phyloP scores from a whole-genome alignment of 1,284 basidiomycete genomes.

The Kalmanozyma brasiliensis region DNA sequence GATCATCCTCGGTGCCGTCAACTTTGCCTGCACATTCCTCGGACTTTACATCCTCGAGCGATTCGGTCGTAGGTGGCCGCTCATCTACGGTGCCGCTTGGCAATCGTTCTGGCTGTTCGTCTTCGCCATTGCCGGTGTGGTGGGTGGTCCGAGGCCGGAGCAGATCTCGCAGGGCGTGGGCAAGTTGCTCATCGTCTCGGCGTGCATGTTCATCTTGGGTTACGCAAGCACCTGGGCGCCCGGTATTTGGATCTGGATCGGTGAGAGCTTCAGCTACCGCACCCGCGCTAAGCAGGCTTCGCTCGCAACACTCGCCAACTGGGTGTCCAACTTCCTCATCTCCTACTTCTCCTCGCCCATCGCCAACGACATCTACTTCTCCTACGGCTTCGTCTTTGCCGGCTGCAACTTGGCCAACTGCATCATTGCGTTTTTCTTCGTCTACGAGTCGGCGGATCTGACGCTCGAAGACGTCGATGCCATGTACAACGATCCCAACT shows the following conservation, averaged over 20 bases:
- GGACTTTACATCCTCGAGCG: conserved; percentile 74
- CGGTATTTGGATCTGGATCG: conserved; percentile 65
- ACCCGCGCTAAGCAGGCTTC: conserved; percentile 81
- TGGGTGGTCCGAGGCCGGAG: conserved; percentile 71
- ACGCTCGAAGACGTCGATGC: conserved; percentile 78
- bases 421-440: conserved; percentile 78
- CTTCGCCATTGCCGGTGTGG: conserved; percentile 80
- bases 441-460: conserved; percentile 79
- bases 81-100: conserved; percentile 72
- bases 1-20: conserved; percentile 74
- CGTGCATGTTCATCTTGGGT: conserved; percentile 81
- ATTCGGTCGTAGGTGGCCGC: conserved; percentile 72
- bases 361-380: conserved; percentile 69
- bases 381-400: conserved; percentile 80
- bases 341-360: conserved; percentile 74
- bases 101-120: conserved; percentile 80
- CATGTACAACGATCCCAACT: conserved; percentile 79
- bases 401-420: conserved; percentile 72
- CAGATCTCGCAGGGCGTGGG: conserved; percentile 68
- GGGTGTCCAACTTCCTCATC: conserved; percentile 78
- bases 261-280: conserved; percentile 79
- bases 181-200: conserved; percentile 79
- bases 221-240: conserved; percentile 78
- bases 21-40: conserved; percentile 73
- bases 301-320: conserved; percentile 77